Base-by-base conservation (phyloP, 805 yeast genomes). In the Candida silvicultrix region DNA sequence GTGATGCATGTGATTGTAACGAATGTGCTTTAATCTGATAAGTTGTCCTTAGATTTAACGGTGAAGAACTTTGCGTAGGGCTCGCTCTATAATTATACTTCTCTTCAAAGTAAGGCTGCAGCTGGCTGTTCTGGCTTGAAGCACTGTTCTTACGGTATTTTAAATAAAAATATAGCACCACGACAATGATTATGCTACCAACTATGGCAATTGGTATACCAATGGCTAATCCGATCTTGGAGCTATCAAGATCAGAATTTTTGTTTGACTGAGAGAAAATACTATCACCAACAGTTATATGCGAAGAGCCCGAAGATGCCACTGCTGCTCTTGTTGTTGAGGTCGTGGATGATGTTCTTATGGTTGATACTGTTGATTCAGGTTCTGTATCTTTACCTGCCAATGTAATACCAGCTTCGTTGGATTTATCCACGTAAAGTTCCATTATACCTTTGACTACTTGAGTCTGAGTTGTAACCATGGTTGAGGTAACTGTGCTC, bases 191-290 rank as follows among this genome's bases (percentile, higher is more conserved):
- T 1, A 49, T 42, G 3, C 42, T n/a, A 7, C 52, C 52, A 25
- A 58, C 38, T 9, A 57, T 52, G 5, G 57, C 60, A 32, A 59
- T 44, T 0, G 64, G 62, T 6, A 59, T 53, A 12, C 62, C 64
- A 18, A 59, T 50, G 21, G 57, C 53, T 1, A 59, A 31, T 1
- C 57, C 59, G 22, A 56, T 48, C 21, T 51, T 56, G 0, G 52
- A 18, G 21, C 41, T 45, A 9, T 28, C 43, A 2, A 42, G 5
- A 16, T 23, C n/a, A 19, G 22, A 18, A 11, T 35, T 14, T 8
- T 12, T 20, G 20, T 20, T 15, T 11, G 21, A 14, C 15, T 25
- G 23, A 16, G 29, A 29, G 5, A 29, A 16, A 9, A 16, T 9
- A 28, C 10, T 25, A 39, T 7, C 16, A 25, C 41, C 38, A 35